A percentile compares a stretch with the other conserved stretches of the same genome.
phyloP scores from a whole-genome alignment of 192 early-diverging fungal species.

The Coemansia sp. region DNA sequence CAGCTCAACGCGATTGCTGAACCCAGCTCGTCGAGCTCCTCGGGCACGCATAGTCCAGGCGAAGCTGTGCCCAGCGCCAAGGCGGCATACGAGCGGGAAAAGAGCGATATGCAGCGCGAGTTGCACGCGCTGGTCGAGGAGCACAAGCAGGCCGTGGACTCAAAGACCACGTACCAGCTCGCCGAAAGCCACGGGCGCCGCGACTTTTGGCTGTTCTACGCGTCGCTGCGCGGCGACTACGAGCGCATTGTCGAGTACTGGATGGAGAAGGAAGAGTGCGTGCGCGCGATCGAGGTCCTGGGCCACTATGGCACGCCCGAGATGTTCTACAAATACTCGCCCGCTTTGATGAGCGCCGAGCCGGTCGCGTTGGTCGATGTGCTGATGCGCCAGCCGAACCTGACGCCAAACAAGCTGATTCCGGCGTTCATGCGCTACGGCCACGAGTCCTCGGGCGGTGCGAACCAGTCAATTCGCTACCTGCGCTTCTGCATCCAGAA shows the following conservation, averaged over 20 bases:
- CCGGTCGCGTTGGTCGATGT: slow-evolving; percentile 83
- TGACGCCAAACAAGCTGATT: slow-evolving; percentile 82
- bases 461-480: slow-evolving; percentile 86
- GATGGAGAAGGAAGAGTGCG: slow-evolving; percentile 74
- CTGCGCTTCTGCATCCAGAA: slow-evolving; percentile 77
- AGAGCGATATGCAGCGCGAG: slow-evolving; percentile 60
- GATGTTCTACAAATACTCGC: slow-evolving; percentile 86
- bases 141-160: slow-evolving; percentile 64
- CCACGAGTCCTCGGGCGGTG: slow-evolving; percentile 31
- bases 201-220: slow-evolving; percentile 79
- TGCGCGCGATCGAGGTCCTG: slow-evolving; percentile 73
- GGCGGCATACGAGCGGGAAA: slow-evolving; percentile 54
- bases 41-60: background rate
- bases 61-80: background rate
- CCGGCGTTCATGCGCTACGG: slow-evolving; percentile 87
- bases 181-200: slow-evolving; percentile 84
- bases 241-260: slow-evolving; percentile 84
- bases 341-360: slow-evolving; percentile 78
- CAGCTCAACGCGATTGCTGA: background rate
- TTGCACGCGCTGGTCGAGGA: slow-evolving; percentile 70
- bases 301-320: slow-evolving; percentile 77
- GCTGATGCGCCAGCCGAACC: slow-evolving; percentile 80
- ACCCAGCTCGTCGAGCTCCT: background rate
- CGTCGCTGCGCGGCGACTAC: slow-evolving; percentile 80
- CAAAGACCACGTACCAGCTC: slow-evolving; percentile 74